Evolutionary conservation across 2,329 filamentous ascomycete genomes (phyloP).

Genomic region (Kalaharituber pfeilii): DNA sequence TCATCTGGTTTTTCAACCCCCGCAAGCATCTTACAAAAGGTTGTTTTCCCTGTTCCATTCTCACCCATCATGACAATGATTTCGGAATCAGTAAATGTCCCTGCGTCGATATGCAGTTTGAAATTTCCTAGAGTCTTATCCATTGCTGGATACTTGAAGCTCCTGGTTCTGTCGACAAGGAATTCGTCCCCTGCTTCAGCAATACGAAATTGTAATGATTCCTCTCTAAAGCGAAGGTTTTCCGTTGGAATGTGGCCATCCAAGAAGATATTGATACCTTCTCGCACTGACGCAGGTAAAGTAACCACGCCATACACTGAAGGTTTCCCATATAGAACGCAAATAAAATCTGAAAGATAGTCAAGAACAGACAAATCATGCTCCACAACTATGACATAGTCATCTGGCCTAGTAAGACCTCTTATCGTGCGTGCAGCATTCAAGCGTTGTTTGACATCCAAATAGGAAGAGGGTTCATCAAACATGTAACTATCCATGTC

Average conservation of each 20-base stretch:
- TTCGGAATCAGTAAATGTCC: constrained; percentile 90
- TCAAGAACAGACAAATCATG: constrained; percentile 97
- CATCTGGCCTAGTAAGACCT: constrained; percentile 67
- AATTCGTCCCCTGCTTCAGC: constrained; percentile 80
- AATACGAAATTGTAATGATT: constrained; percentile 89
- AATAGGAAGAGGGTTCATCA: constrained; percentile 94
- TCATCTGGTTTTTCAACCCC: constrained; percentile 78
- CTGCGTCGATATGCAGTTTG: constrained; percentile 61
- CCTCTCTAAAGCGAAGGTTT: constrained; percentile 94
- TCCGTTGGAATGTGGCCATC: constrained; percentile 97
- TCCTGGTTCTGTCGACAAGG: constrained; percentile 63
- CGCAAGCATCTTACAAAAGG: constrained; percentile 90
- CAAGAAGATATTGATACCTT: constrained; percentile 98
- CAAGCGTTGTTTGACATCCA: constrained; percentile 98
- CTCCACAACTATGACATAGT: constrained; percentile 97
- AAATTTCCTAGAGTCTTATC: constrained; percentile 84
- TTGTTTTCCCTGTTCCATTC: constrained; percentile 98
- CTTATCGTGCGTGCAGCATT: constrained; percentile 84
- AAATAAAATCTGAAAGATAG: constrained; percentile 97
- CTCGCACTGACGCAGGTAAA: constrained; percentile 82
- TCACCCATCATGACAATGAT: constrained; percentile 99
- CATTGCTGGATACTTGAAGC: constrained; percentile 78
- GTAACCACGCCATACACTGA: constrained; percentile 97
- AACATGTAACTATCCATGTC: constrained; percentile 64
- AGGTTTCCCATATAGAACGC: constrained; percentile 86